A percentile compares a stretch with the other conserved stretches of the same genome.
Conservation (phyloP, 495 filamentous ascomycete species). For the Aspergillus saccharolyticus region DNA sequence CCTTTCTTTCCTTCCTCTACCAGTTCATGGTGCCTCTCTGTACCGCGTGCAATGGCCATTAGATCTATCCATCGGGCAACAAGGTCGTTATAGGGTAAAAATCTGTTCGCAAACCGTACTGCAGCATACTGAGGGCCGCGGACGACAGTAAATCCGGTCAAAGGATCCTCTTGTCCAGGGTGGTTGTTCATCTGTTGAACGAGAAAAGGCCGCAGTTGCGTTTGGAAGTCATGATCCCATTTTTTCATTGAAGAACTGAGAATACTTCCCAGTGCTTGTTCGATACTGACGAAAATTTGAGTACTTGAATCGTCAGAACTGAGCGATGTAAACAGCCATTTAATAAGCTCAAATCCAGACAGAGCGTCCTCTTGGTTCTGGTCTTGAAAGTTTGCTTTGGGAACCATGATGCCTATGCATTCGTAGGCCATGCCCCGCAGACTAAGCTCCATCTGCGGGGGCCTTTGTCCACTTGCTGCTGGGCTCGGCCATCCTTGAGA, state of each 20-base stretch:
- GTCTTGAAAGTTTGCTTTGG: slow-evolving; percentile 37
- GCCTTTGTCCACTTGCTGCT: slow-evolving; percentile 36
- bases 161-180: slow-evolving; percentile 42
- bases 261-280: slow-evolving; percentile 79
- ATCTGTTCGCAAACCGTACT: slow-evolving; percentile 88
- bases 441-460: slow-evolving; percentile 55
- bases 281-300: slow-evolving; percentile 76
- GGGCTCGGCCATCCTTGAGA: slow-evolving; percentile 78
- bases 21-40: slow-evolving; percentile 67
- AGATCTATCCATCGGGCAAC: slow-evolving; percentile 84
- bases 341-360: slow-evolving; percentile 56
- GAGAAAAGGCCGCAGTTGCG: slow-evolving; percentile 55
- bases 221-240: slow-evolving; percentile 37
- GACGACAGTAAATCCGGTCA: slow-evolving; percentile 39
- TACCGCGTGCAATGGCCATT: slow-evolving; percentile 62
- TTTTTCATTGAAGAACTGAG: slow-evolving; percentile 52
- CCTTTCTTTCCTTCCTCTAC: slow-evolving; percentile 88
- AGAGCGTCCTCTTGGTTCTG: slow-evolving; percentile 33
- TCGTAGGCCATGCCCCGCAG: slow-evolving; percentile 76
- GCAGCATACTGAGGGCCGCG: slow-evolving; percentile 73
- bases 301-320: slow-evolving; percentile 70
- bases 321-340: slow-evolving; percentile 79
- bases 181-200: slow-evolving; percentile 60
- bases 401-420: slow-evolving; percentile 74
- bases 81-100: slow-evolving; percentile 72